Evolutionary conservation across 2,329 filamentous ascomycete species (phyloP).

Genomic region (Penicillium sp.): DNA sequence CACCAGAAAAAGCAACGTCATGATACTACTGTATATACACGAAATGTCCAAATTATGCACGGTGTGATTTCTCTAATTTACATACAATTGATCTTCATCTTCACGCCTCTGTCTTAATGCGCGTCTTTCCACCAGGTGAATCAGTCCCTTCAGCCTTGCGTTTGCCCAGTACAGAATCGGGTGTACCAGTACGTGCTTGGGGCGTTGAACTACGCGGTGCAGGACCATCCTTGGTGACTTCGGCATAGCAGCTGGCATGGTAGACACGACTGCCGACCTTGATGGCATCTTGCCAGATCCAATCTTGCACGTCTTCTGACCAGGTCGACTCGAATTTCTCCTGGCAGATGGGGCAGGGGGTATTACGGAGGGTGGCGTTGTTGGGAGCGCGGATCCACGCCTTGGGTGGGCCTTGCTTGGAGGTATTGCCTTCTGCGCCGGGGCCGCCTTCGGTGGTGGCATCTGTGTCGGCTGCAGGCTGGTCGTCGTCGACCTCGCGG

Average conservation of each 20-base stretch:
- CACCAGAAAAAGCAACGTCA: slow-evolving; percentile 23
- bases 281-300: slow-evolving; percentile 92
- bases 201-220: slow-evolving; percentile 38
- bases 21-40: slow-evolving; percentile 18
- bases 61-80: slow-evolving; percentile 17
- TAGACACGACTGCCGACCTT: slow-evolving; percentile 80
- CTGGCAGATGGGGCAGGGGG: slow-evolving; percentile 89
- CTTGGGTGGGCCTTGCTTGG: slow-evolving; percentile 64
- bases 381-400: slow-evolving; percentile 85
- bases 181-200: slow-evolving; percentile 57
- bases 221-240: slow-evolving; percentile 72
- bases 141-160: slow-evolving; percentile 69
- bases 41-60: neutral
- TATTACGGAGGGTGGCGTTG: slow-evolving; percentile 74
- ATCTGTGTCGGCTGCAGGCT: slow-evolving; percentile 52
- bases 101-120: slow-evolving; percentile 49
- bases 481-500: slow-evolving; percentile 75
- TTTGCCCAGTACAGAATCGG: slow-evolving; percentile 73
- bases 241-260: slow-evolving; percentile 86
- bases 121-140: slow-evolving; percentile 44
- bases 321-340: slow-evolving; percentile 93
- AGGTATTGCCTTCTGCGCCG: slow-evolving; percentile 46
- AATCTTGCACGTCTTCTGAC: slow-evolving; percentile 92
- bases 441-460: slow-evolving; percentile 48
- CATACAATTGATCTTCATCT: neutral